A percentile compares a stretch with the other conserved stretches of the same genome.
These are phyloP conservation scores for Tylopilus felleus DNA, from an alignment of 768 basidiomycete species.

Conservation along the genomic window DNA sequence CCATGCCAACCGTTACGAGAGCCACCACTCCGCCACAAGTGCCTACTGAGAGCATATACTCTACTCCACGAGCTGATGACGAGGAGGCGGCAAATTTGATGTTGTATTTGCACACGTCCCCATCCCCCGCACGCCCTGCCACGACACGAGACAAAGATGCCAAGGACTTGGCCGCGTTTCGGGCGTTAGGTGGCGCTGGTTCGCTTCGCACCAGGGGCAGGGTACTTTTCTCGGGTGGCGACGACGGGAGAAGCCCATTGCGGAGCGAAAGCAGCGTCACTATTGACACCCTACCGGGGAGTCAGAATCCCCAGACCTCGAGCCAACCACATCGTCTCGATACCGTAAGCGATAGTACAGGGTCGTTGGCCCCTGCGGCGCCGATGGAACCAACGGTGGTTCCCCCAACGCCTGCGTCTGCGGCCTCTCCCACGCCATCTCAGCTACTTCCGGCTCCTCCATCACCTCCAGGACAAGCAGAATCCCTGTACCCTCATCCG, in stretches of 20 bases:
- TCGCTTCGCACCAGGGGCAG: constrained; percentile 59
- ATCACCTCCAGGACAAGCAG: constrained; percentile 25
- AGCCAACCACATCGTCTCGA: constrained; percentile 19
- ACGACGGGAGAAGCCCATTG: constrained; percentile 24
- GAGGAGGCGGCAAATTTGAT: constrained; percentile 82
- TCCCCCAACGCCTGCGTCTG: constrained; percentile 34
- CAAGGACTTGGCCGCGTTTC: constrained; percentile 54
- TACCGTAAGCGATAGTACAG: constrained; percentile 11
- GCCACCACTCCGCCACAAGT: constrained; percentile 37
- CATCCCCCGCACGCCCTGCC: constrained; percentile 67
- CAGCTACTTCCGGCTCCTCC: constrained; percentile 24
- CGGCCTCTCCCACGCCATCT: constrained; percentile 20
- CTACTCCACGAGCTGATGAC: constrained; percentile 61
- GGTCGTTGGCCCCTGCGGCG: constrained; percentile 23
- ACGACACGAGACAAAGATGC: constrained; percentile 44
- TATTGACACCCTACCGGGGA: constrained; percentile 24
- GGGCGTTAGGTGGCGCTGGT: constrained; percentile 47
- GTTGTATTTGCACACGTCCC: constrained; percentile 81
- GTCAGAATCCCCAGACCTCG: constrained; percentile 23
- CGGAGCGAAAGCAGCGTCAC: constrained; percentile 29
- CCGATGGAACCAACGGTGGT: constrained; percentile 32
- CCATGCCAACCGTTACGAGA: constrained; percentile 19
- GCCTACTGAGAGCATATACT: constrained; percentile 33
- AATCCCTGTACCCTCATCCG: constrained; percentile 23
- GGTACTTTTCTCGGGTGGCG: constrained; percentile 60